Conservation (phyloP, 495 filamentous ascomycete genomes). For the Lasiosphaeris hirsuta region DNA sequence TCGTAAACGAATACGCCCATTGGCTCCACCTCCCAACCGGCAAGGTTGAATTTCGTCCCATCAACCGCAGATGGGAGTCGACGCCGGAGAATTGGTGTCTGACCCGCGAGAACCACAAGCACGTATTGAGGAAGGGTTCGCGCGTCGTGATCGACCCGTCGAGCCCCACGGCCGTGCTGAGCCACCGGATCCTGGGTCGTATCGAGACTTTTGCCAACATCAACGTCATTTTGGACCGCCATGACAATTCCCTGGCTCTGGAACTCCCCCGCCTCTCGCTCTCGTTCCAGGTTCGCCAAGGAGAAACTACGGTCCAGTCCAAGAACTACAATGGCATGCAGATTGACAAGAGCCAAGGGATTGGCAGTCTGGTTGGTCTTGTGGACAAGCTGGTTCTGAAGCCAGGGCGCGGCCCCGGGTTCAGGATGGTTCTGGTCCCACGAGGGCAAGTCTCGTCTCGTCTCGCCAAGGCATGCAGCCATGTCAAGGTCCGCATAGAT, state of each 20-base stretch:
- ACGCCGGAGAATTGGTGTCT: slow-evolving; percentile 13
- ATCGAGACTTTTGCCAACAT: slow-evolving; percentile 8
- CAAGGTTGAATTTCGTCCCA: slow-evolving; percentile 50
- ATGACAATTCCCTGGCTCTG: background rate
- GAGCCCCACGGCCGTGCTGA: slow-evolving; percentile 10
- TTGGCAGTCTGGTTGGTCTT: slow-evolving; percentile 54
- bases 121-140: background rate
- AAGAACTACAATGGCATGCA: slow-evolving; percentile 41
- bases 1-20: slow-evolving; percentile 51
- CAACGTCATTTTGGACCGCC: slow-evolving; percentile 11
- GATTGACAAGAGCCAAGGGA: slow-evolving; percentile 49
- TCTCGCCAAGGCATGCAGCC: slow-evolving; percentile 15
- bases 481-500: slow-evolving; percentile 43
- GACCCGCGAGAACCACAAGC: background rate
- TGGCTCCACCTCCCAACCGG: slow-evolving; percentile 38
- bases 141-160: slow-evolving; percentile 10
- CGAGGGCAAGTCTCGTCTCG: slow-evolving; percentile 35
- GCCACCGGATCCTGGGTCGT: background rate
- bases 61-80: slow-evolving; percentile 39
- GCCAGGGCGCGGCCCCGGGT: slow-evolving; percentile 7
- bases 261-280: slow-evolving; percentile 16
- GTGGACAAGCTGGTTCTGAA: slow-evolving; percentile 51
- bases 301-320: slow-evolving; percentile 12
- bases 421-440: slow-evolving; percentile 51
- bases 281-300: slow-evolving; percentile 12